A percentile compares a stretch with the other conserved stretches of the same genome.
Evolutionary conservation across 2,329 filamentous ascomycete genomes (phyloP).

Genomic region (Hypoxylon rubiginosum): DNA sequence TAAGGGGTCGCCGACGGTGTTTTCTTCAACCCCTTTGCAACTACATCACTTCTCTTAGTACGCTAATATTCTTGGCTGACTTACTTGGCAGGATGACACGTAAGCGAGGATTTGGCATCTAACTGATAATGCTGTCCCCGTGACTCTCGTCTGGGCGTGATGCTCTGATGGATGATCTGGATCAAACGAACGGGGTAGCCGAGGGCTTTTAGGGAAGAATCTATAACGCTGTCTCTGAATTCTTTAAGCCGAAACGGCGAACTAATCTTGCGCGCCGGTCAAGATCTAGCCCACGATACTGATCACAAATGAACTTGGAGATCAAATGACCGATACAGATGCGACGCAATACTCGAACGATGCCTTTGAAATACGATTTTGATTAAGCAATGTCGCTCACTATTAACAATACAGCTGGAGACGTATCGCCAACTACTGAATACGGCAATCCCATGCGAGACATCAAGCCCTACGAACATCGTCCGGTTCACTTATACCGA

Average conservation of each 20-base stretch:
- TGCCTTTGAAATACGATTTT: background rate
- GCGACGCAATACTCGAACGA: background rate
- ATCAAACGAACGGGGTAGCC: background rate
- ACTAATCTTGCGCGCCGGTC: background rate
- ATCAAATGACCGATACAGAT: background rate
- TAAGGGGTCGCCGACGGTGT: background rate
- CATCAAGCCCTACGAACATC: background rate
- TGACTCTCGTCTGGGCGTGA: background rate
- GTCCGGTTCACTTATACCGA: background rate
- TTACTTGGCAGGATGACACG: background rate
- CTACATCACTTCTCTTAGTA: background rate
- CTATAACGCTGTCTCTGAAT: background rate
- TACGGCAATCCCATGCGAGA: background rate
- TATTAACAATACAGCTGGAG: background rate
- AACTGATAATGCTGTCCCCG: background rate
- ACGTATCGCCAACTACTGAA: background rate
- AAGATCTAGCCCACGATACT: background rate
- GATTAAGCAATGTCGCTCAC: background rate
- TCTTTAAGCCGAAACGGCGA: background rate
- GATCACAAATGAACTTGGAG: background rate
- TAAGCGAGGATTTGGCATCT: background rate
- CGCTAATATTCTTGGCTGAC: background rate
- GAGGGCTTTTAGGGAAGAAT: background rate
- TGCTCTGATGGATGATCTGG: background rate
- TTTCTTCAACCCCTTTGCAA: background rate